Percentiles rank a stretch among this genome's conserved stretches.
These are phyloP conservation scores for Sphaceloma murrayae DNA, from an alignment of 2,329 filamentous ascomycete species.

Conservation along the genomic window DNA sequence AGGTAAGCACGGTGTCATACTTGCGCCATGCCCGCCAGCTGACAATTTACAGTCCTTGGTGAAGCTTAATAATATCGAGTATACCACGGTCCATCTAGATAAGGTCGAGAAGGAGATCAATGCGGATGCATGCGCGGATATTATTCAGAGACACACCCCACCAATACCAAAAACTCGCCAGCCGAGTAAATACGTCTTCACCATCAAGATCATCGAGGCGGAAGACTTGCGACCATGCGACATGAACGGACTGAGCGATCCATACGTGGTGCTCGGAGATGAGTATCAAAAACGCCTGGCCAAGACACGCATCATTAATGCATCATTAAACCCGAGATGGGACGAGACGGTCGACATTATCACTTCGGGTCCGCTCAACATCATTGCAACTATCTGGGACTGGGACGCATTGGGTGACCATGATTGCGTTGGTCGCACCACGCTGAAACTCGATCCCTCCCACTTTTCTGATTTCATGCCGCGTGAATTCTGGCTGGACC, in stretches of 20 bases:
- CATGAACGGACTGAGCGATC: conserved; percentile 85
- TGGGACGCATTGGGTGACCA: conserved; percentile 96
- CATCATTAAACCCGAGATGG: conserved; percentile 88
- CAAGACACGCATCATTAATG: conserved; percentile 87
- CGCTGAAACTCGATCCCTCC: conserved; percentile 91
- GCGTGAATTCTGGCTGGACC: conserved; percentile 92
- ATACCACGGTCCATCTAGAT: conserved; percentile 83
- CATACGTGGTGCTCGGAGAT: conserved; percentile 92
- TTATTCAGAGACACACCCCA: conserved; percentile 65
- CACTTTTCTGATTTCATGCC: conserved; percentile 95
- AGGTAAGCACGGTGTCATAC: conserved; percentile 48
- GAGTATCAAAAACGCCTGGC: conserved; percentile 95
- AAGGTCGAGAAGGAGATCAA: conserved; percentile 83
- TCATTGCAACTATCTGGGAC: conserved; percentile 97
- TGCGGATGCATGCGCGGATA: conserved; percentile 77
- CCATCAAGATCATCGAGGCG: conserved; percentile 95
- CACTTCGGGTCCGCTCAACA: conserved; percentile 79
- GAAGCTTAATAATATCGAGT: conserved; percentile 96
- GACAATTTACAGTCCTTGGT: conserved; percentile 67
- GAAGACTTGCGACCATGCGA: conserved; percentile 98
- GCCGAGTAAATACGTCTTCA: conserved; percentile 88
- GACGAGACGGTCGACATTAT: conserved; percentile 96
- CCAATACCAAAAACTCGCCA: conserved; percentile 54
- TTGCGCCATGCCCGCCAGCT: neutral
- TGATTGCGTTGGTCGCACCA: conserved; percentile 94